These are phyloP conservation scores for Mycena filopes DNA, from an alignment of 768 basidiomycete genomes.

Conservation along the genomic window DNA sequence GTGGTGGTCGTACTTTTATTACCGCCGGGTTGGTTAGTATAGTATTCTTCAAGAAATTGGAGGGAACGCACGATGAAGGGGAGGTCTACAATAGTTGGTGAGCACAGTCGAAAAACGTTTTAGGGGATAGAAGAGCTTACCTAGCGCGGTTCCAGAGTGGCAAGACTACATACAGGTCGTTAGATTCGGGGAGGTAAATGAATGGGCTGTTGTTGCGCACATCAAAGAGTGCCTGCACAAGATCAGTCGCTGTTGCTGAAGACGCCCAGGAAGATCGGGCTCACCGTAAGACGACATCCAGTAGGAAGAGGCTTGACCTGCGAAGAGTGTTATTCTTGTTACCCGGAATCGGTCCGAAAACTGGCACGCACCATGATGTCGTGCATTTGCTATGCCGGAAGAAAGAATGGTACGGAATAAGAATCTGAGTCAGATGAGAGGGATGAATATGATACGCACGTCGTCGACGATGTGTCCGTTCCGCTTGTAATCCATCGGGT, in stretches of 20 bases:
- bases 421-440: background rate
- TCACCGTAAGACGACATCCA: conserved; percentile 66
- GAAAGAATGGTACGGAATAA: too few relatives aligned
- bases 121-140: conserved; percentile 36
- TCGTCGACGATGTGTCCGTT: conserved; percentile 83
- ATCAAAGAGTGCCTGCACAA: conserved; percentile 61
- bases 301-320: conserved; percentile 57
- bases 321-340: background rate
- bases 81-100: conserved; percentile 47
- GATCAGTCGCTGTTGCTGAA: too few relatives aligned
- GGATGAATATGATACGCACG: conserved; percentile 50
- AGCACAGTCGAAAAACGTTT: background rate
- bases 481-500: conserved; percentile 85
- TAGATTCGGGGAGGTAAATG: background rate
- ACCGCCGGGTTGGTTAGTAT: too few relatives aligned
- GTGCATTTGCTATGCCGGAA: conserved; percentile 54
- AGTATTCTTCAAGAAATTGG: background rate
- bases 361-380: conserved; percentile 53
- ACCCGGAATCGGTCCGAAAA: too few relatives aligned
- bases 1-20: conserved; percentile 71
- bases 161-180: conserved; percentile 50
- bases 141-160: conserved; percentile 64
- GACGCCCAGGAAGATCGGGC: background rate
- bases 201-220: conserved; percentile 44
- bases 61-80: conserved; percentile 56